Conservation (phyloP, 495 filamentous ascomycete genomes). For the Penicillium pulvis region DNA sequence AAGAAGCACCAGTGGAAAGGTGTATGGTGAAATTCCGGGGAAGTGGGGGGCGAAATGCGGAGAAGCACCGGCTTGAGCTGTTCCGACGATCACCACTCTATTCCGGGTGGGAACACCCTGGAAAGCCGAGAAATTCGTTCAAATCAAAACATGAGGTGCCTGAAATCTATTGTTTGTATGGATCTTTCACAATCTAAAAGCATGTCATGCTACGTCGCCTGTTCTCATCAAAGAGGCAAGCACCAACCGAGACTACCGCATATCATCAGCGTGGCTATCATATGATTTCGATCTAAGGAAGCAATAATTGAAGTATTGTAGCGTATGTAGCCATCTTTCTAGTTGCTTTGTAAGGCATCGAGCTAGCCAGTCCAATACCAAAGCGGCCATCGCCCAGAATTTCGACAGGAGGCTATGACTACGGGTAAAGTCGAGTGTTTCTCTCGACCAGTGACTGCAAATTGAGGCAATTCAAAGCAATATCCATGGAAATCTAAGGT, state of each 20-base stretch:
- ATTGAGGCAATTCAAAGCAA: too few species aligned
- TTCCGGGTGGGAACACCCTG: not conserved
- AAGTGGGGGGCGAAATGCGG: constrained; percentile 18
- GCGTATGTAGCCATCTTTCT: not conserved
- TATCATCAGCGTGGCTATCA: too few species aligned
- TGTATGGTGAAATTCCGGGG: constrained; percentile 14
- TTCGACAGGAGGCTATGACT: too few species aligned
- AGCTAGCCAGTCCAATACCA: not conserved
- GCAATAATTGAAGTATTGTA: too few species aligned
- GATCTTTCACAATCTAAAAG: not conserved
- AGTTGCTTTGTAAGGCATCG: not conserved
- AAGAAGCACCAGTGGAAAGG: not conserved
- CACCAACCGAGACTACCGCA: too few species aligned
- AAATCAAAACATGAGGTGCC: not conserved
- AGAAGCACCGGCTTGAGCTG: constrained; percentile 7
- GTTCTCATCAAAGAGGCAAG: not conserved
- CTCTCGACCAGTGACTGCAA: too few species aligned
- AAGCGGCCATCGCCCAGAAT: too few species aligned
- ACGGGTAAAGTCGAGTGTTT: too few species aligned
- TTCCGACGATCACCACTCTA: not conserved
- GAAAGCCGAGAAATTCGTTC: not conserved
- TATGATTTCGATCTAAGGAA: not conserved
- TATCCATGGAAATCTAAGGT: too few species aligned
- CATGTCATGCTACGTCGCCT: not conserved
- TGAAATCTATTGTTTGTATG: too few species aligned